phyloP scores from a whole-genome alignment of 129 eudicot genomes.

The Helianthus tuberosus region DNA sequence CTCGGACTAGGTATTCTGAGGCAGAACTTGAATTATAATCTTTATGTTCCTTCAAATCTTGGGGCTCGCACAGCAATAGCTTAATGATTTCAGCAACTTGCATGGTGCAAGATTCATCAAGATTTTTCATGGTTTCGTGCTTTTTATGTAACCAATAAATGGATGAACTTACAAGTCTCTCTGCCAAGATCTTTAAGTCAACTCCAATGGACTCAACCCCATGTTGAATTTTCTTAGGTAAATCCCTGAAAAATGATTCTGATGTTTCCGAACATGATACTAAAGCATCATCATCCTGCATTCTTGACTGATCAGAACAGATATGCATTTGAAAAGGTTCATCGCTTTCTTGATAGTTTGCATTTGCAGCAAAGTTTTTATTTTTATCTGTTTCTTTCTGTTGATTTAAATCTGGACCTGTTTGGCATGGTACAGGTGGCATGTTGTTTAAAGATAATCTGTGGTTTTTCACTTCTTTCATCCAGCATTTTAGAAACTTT shows the following conservation, averaged over 20 bases:
- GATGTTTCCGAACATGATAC: constrained; percentile 54
- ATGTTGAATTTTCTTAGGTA: constrained; percentile 60
- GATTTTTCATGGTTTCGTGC: constrained; percentile 26
- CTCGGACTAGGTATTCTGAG: constrained; percentile 59
- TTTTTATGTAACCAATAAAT: constrained; percentile 55
- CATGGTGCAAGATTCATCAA: constrained; percentile 30
- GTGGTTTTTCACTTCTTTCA: constrained; percentile 59
- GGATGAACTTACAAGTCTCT: constrained; percentile 65
- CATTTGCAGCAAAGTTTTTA: constrained; percentile 16
- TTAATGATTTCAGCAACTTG: constrained; percentile 48
- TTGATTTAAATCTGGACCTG: constrained; percentile 28
- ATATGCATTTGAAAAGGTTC: constrained; percentile 23
- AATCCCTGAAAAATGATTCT: constrained; percentile 71
- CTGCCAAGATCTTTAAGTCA: constrained; percentile 77
- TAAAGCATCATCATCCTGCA: constrained; percentile 38
- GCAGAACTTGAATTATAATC: constrained; percentile 34
- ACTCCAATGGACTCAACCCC: constrained; percentile 70
- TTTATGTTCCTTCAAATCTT: constrained; percentile 57
- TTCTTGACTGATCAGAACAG: constrained; percentile 38
- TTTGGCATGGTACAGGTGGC: constrained; percentile 30
- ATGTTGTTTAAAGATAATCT: not conserved
- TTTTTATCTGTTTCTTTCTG: constrained; percentile 26
- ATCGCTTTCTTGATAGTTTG: constrained; percentile 29
- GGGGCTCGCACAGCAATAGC: constrained; percentile 60
- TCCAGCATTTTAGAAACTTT: constrained; percentile 90